These are phyloP conservation scores for Microglena sp. DNA, from an alignment of 139 green algal genomes.

Conservation along the genomic window DNA sequence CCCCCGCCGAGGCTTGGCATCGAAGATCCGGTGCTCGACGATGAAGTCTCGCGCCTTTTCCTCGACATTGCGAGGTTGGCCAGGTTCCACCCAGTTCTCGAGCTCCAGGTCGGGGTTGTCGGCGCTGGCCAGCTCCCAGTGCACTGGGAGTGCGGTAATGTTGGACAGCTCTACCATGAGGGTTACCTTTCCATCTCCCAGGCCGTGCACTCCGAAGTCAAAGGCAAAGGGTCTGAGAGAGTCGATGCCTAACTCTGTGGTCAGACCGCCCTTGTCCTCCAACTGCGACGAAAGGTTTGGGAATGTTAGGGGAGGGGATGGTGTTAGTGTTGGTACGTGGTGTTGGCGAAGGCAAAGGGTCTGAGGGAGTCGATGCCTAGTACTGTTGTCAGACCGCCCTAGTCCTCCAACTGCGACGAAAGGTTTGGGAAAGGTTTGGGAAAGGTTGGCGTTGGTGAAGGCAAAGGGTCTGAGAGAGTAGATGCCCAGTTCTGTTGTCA, in stretches of 20 bases:
- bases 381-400: too few species aligned
- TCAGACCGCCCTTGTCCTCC: conserved; percentile 26
- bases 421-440: too few species aligned
- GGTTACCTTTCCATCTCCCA: too few species aligned
- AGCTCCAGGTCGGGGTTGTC: conserved; percentile 49
- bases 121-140: conserved; percentile 45
- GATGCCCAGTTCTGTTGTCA: conserved; percentile 30
- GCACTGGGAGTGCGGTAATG: conserved; percentile 18
- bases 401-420: too few species aligned
- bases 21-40: conserved; percentile 47
- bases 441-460: too few species aligned
- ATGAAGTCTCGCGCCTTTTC: conserved; percentile 44
- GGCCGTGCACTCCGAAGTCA: conserved; percentile 40
- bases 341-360: too few species aligned
- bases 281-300: conserved; percentile 6
- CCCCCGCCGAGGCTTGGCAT: conserved; percentile 33
- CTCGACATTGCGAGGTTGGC: conserved; percentile 27
- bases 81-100: conserved; percentile 69
- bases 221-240: conserved; percentile 33
- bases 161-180: conserved; percentile 43
- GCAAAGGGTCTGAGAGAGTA: conserved; percentile 24
- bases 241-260: conserved; percentile 19
- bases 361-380: too few species aligned
- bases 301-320: background rate
- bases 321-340: too few species aligned